Evolutionary conservation across 2,329 filamentous ascomycete species (phyloP).

Genomic region (Aspergillus alliaceus): DNA sequence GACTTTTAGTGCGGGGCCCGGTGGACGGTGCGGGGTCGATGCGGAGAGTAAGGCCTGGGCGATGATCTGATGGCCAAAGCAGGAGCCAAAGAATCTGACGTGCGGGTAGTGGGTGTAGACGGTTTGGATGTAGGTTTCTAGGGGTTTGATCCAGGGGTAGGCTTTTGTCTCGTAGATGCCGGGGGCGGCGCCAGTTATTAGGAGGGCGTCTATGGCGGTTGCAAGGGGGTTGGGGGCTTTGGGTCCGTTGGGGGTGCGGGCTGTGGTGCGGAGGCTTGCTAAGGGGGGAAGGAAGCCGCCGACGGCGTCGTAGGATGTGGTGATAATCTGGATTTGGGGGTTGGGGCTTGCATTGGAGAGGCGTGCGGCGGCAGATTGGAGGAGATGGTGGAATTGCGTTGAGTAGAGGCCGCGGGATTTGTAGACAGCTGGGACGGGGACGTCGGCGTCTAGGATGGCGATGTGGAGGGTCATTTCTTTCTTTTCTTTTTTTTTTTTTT

Average conservation of each 20-base stretch:
- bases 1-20: slow-evolving; percentile 12
- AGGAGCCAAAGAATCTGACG: slow-evolving; percentile 35
- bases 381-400: slow-evolving; percentile 34
- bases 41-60: slow-evolving; percentile 15
- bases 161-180: slow-evolving; percentile 28
- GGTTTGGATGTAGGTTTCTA: slow-evolving; percentile 26
- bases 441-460: slow-evolving; percentile 37
- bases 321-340: slow-evolving; percentile 32
- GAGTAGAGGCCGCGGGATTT: slow-evolving; percentile 35
- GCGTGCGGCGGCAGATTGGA: slow-evolving; percentile 30
- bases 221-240: slow-evolving; percentile 9
- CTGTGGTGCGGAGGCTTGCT: slow-evolving; percentile 19
- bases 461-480: slow-evolving; percentile 32
- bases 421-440: slow-evolving; percentile 35
- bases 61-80: slow-evolving; percentile 36
- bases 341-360: slow-evolving; percentile 21
- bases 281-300: slow-evolving; percentile 30
- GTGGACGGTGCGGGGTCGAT: background rate
- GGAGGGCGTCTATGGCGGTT: slow-evolving; percentile 27
- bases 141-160: slow-evolving; percentile 29
- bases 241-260: too few relatives aligned
- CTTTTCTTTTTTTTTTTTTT: too few relatives aligned
- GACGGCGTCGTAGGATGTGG: slow-evolving; percentile 35
- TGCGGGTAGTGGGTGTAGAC: slow-evolving; percentile 27
- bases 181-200: slow-evolving; percentile 34